Base-by-base conservation (phyloP, 345 rosid species). In the Pistacia integerrima region DNA sequence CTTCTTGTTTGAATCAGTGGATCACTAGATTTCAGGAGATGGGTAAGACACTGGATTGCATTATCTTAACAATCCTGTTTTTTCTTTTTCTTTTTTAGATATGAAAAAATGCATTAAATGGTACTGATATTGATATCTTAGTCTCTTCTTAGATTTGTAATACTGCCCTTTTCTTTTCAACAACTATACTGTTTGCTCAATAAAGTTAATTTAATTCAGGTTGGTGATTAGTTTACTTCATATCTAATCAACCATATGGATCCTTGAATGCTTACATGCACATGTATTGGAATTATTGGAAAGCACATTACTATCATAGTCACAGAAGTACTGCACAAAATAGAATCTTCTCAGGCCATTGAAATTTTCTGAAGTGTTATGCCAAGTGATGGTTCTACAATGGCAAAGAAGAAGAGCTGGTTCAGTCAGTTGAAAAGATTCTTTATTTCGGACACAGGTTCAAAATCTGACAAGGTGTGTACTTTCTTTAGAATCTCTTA, bases 321-420 rank as follows among this genome's bases (percentile, higher is more conserved):
- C 33, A 30, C 16, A 41, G 30, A 2, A 41, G 20, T 13, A 30
- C 33, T 30, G 33, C 33, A 30, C 33, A 30, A 30, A 30, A 30
- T 30, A 30, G 33, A 1, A 28, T 16, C 10, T 44, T 70, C 41
- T 71, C 11, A 16, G 35, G 28, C 67, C 67, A 58, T 58, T 68
- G 46, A 30, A 56, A 54, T 14, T 70, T 33, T 57, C 33, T 30
- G 14, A 38, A 46, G 41, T 18, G 48, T 64, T 20, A 11, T 72
- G 80, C 46, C 71, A 72, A 83, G 79, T 82, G 75, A 69, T 86
- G 76, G 80, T 84, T 79, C 69, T 81, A 74, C 77, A 74, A 91
- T 91, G 94, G 88, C 87, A 36, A 90, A 88, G 92, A 91, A 88
- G 87, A 91, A 84, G 73, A 84, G 92, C 70, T 89, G 94, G 93